These are phyloP conservation scores for Plasmodium gonderi DNA, from an alignment of 169 alveolate species.

Conservation along the genomic window DNA sequence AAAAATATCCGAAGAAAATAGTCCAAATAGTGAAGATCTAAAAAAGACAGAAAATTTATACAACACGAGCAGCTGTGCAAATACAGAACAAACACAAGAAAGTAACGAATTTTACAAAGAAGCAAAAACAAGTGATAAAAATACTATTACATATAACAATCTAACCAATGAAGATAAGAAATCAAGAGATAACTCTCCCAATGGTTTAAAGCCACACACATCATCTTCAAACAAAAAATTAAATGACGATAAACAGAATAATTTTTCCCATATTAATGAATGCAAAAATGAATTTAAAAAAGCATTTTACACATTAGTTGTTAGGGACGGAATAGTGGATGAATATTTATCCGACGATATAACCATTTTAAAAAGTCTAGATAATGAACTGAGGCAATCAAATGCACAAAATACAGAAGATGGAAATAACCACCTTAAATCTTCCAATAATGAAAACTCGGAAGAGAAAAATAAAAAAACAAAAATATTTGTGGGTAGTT, in stretches of 20 bases:
- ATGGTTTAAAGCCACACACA: not conserved
- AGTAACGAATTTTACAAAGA: not conserved
- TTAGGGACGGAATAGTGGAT: slow-evolving; percentile 67
- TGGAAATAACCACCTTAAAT: not conserved
- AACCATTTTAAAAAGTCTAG: slow-evolving; percentile 35
- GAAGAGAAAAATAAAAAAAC: slow-evolving; percentile 32
- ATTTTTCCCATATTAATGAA: not conserved
- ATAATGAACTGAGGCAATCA: slow-evolving; percentile 19
- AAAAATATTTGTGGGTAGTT: slow-evolving; percentile 77
- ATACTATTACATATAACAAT: not conserved
- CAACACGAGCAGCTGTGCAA: not conserved
- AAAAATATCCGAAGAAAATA: not conserved
- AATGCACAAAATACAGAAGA: not conserved
- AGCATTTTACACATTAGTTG: slow-evolving; percentile 62
- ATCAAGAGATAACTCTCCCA: not conserved
- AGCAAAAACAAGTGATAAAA: not conserved
- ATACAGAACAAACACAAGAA: not conserved
- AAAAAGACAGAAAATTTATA: not conserved
- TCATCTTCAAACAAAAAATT: not conserved
- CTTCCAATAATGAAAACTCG: not conserved
- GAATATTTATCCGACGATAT: slow-evolving; percentile 56
- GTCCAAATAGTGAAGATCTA: not conserved
- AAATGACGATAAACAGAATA: not conserved
- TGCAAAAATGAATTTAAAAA: slow-evolving; percentile 3
- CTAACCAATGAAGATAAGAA: not conserved